Evolutionary conservation across 2,329 filamentous ascomycete species (phyloP), one percentile per base, ranked within the genome.

Genomic region (Amauroascus niger): DNA sequence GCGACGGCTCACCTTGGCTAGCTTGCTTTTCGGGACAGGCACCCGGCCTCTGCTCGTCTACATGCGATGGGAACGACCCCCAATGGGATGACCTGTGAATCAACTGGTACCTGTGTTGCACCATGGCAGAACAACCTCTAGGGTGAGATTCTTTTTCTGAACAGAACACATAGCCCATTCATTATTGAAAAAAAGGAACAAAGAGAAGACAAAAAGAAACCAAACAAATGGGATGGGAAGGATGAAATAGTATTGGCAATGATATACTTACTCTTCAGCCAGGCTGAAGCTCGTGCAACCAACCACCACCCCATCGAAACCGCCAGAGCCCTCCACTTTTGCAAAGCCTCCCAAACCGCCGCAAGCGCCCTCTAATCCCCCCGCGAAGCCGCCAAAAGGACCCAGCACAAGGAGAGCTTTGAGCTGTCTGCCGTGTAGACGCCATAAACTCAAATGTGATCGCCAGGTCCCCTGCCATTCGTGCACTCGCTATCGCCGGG

Each of bases 371-470:
- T 30, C 49, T 6, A 28, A 39, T 6, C 37, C 7, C 6, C 28
- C 26, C 9, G 6, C 30, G 35, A 50, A 46, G 40, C 41, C 30
- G 13, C 14, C 20, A 43, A 55, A 54, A 39, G 51, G 47, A 13
- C 56, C 56, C 26, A 52, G 49, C 30, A 58, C 55, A 26, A 20
- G 56, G 20, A 45, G 59, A 30, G 56, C 60, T 14, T 56, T 68
- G 18, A 68, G 64, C 54, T 68, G 65, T 44, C 61, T 64, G 16
- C 64, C 62, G 9, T 68, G 65, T 54, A 58, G 65, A 33, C 58
- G 61, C 40, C 65, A 67, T 48, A 67, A 67, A 54, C 58, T 67
- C 7, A 63, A 61, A 52, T 67, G 65, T 55, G 64, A 67, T 51
- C 62, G 65, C 28, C 58, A 57, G n/a, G 58, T 67, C 4, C 65